Conservation (phyloP, 345 rosid species). For the Salix purpurea region DNA sequence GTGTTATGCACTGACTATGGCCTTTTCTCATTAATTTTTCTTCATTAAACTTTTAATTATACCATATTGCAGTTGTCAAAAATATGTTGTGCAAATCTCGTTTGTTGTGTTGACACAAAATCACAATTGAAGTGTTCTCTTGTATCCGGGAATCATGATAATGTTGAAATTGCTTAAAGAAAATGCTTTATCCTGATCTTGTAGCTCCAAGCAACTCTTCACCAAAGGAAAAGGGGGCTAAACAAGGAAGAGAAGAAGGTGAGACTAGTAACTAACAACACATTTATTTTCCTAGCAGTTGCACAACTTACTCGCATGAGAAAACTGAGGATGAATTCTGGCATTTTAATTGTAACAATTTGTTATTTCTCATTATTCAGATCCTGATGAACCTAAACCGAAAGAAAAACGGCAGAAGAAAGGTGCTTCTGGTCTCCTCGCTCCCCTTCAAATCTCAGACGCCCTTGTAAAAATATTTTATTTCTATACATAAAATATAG, state of each 20-base stretch:
- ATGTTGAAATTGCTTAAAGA: not conserved
- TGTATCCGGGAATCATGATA: not conserved
- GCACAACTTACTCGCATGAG: not conserved
- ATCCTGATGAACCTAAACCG: conserved; percentile 33
- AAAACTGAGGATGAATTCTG: not conserved
- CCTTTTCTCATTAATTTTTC: not conserved
- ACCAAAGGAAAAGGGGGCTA: conserved; percentile 21
- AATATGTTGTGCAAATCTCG: not conserved
- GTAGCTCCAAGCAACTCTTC: conserved; percentile 26
- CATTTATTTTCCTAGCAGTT: not conserved
- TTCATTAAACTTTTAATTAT: not conserved
- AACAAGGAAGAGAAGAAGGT: conserved; percentile 37
- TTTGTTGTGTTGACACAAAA: not conserved
- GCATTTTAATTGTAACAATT: not conserved
- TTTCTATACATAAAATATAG: not conserved
- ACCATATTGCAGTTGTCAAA: not conserved
- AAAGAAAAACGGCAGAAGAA: conserved; percentile 54
- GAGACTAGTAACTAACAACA: conserved; percentile 12
- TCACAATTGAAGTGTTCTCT: not conserved
- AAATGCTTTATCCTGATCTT: conserved; percentile 10
- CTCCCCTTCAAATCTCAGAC: conserved; percentile 56
- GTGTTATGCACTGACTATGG: not conserved
- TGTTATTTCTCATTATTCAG: conserved; percentile 27
- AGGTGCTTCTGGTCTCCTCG: conserved; percentile 47
- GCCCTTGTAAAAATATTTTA: conserved; percentile 37